A percentile compares a stretch with the other conserved stretches of the same genome.
phyloP scores from a whole-genome alignment of 148 eudicot species.

The Suaeda aralocaspica region DNA sequence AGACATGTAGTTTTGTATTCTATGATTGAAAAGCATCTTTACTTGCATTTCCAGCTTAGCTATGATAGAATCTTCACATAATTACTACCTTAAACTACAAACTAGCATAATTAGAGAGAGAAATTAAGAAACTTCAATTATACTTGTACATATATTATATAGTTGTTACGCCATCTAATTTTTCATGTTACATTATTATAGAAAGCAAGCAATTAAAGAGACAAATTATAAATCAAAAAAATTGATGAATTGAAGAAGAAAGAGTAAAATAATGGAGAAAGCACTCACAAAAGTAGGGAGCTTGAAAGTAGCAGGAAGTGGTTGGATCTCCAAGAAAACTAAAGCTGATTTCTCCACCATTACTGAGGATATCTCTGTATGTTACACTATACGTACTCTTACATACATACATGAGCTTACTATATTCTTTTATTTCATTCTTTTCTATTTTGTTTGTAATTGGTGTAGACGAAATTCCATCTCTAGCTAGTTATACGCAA shows the following conservation, averaged over 20 bases:
- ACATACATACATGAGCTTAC: too few species aligned
- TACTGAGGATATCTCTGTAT: slow-evolving; percentile 36
- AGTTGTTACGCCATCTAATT: background rate
- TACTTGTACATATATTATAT: background rate
- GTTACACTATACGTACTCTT: background rate
- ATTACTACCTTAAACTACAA: background rate
- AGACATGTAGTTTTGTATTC: too few species aligned
- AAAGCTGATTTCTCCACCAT: slow-evolving; percentile 65
- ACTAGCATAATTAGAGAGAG: slow-evolving; percentile 2
- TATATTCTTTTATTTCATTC: background rate
- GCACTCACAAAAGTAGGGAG: slow-evolving; percentile 54
- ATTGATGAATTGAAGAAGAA: background rate
- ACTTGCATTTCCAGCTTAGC: slow-evolving; percentile 24
- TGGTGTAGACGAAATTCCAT: background rate
- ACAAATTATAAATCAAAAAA: too few species aligned
- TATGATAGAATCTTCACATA: background rate
- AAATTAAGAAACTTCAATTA: background rate
- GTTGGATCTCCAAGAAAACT: slow-evolving; percentile 67
- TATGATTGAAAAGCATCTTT: slow-evolving; percentile 8
- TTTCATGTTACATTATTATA: too few species aligned
- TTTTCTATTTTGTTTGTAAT: background rate
- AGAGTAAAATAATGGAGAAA: slow-evolving; percentile 45
- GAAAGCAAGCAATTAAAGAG: background rate
- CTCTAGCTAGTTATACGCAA: background rate
- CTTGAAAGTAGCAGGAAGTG: slow-evolving; percentile 47